Evolutionary conservation across 176 grass and related monocot genomes (phyloP).

Genomic region (Pharus latifolius): DNA sequence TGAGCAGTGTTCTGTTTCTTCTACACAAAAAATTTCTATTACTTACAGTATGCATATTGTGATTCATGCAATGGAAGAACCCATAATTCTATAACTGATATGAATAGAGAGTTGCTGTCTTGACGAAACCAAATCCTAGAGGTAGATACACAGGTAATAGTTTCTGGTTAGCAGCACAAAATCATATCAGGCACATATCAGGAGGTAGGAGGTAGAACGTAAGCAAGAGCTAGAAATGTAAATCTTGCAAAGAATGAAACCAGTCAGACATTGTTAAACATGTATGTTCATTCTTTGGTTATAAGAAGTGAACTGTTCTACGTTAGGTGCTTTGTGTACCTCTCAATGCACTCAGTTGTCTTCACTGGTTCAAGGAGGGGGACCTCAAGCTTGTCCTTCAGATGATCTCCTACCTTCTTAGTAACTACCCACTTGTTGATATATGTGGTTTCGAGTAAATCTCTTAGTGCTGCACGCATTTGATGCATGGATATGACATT

Average conservation of each 20-base stretch:
- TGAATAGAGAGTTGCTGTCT: slow-evolving; percentile 21
- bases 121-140: slow-evolving; percentile 71
- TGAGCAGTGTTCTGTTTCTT: background rate
- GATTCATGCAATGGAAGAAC: no score
- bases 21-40: slow-evolving; percentile 16
- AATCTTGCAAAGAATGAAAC: slow-evolving; percentile 34
- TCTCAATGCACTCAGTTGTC: slow-evolving; percentile 46
- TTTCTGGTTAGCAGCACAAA: slow-evolving; percentile 8
- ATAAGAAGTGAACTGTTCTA: background rate
- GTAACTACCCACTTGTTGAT: slow-evolving; percentile 67
- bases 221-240: slow-evolving; percentile 38
- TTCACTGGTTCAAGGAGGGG: slow-evolving; percentile 30
- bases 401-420: slow-evolving; percentile 38
- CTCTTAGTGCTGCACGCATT: slow-evolving; percentile 41
- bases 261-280: no score
- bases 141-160: slow-evolving; percentile 50
- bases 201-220: slow-evolving; percentile 41
- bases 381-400: slow-evolving; percentile 23
- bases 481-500: slow-evolving; percentile 69
- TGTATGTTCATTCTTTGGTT: background rate
- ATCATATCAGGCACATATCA: slow-evolving; percentile 46
- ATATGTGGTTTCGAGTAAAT: slow-evolving; percentile 37
- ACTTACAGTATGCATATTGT: background rate
- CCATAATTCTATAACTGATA: slow-evolving; percentile 14
- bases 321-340: slow-evolving; percentile 1